Evolutionary conservation across 495 filamentous ascomycete genomes (phyloP), one percentile per base, ranked within the genome.

Genomic region (Thermothielavioides terrestris): DNA sequence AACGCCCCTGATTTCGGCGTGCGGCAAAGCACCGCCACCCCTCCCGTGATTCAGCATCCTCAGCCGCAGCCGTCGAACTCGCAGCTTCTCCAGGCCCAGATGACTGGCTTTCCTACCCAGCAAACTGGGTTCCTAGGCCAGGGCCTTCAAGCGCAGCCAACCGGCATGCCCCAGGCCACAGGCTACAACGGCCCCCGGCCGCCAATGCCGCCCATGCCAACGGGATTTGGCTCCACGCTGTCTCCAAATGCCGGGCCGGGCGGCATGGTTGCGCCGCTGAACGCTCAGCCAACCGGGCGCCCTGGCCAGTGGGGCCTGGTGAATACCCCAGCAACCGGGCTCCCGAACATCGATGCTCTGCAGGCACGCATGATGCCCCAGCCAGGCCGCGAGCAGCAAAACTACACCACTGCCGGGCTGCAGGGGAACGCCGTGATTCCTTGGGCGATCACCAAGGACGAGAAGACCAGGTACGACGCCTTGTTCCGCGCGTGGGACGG

Each of bases 291-390:
- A n/a, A 99, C 94, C 6, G 94, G 94, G 21, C 67, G 76, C n/a
- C 91, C 94, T 2, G 94, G 94, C 3, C 94, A 97, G 61, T 99
- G 94, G 94, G 94, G 94, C 10, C 79, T 97, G 48, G 91, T 96
- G 31, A 99, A 99, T 68, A 84, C 89, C 22, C 92, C 94, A 1
- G 75, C 89, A 4, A 84, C 84, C 27, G 91, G 91, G 2, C 68
- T 99, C 49, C 94, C 91, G 2, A 95, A 95, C 55, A 91, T 97
- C 50, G 88, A 95, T 50, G 85, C 89, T 9, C 68, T 99, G 53
- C 89, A 95, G 58, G 84, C 89, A 47, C 90, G 89, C 59, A 95
- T 99, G 78, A 97, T 99, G 92, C 94, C 94, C 8, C 92, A 97
- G 58, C 81, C 85, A 49, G 94, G 94, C 23, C 84, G 94, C 6